Base-by-base conservation (phyloP, 306 rosid species). In the Comarum palustre region DNA sequence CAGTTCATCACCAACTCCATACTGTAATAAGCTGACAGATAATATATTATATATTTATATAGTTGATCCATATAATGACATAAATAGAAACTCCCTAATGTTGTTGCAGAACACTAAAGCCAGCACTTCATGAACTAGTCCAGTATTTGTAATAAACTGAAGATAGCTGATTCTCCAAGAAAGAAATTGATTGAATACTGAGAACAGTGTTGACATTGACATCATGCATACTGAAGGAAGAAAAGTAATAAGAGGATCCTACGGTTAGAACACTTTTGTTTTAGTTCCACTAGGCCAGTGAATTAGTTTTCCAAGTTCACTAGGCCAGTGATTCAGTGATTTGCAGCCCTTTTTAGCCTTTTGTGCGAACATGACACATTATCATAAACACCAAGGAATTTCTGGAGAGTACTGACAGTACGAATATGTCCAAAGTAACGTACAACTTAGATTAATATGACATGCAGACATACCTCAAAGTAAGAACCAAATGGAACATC, bases 401-500 rank as follows among this genome's bases (percentile, higher is more conserved):
- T 59, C 39, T 17, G 66, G 66, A 32, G 43, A 64, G 22, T 64
- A 9, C 11, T 64, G 48, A n/a, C 15, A 19, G 48, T 17, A 60
- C 3, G 9, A 62, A 62, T 29, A 59, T 25, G 16, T 60, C 22
- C 11, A 16, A 14, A 15, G 17, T 16, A 14, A 16, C 16, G 4
- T 59, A 24, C 2, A 58, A 14, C 9, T n/a, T n/a, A n/a, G n/a
- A 27, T n/a, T 5, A 1, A 19, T 10, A 8, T 63, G 68, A 11
- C 68, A 36, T 38, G 68, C 47, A n/a, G 47, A 5, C 70, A 51
- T 82, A 94, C 98, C 98, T 94, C 98, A 78, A 94, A 94, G 80
- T 82, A 85, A 34, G 97, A 87, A 71, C 97, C 98, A 76, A 91
- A 91, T 64, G 98, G 98, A 75, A 94, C 98, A 83, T 94, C 98